Evolutionary conservation across 2,329 filamentous ascomycete genomes (phyloP).

Genomic region (Aspergillus terreus): DNA sequence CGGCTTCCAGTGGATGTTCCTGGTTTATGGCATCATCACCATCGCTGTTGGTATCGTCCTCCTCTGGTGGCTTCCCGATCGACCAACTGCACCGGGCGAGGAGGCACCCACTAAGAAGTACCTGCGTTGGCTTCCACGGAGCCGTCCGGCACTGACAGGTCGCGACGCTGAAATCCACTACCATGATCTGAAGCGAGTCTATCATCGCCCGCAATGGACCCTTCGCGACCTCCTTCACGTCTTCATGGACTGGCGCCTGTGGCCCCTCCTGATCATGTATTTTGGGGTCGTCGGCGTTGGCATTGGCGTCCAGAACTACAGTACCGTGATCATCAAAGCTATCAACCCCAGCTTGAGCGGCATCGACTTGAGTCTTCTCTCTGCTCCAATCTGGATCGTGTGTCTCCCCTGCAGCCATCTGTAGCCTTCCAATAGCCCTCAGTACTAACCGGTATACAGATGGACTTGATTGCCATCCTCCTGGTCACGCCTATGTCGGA

Average conservation of each 20-base stretch:
- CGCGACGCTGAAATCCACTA: slow-evolving; percentile 81
- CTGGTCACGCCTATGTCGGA: slow-evolving; percentile 82
- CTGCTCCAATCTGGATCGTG: slow-evolving; percentile 89
- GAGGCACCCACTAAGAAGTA: slow-evolving; percentile 14
- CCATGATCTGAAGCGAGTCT: slow-evolving; percentile 74
- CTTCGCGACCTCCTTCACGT: slow-evolving; percentile 66
- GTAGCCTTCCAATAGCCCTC: too few species aligned
- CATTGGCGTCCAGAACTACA: slow-evolving; percentile 85
- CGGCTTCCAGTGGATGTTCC: slow-evolving; percentile 70
- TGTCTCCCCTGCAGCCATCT: slow-evolving; percentile 31
- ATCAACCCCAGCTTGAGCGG: slow-evolving; percentile 71
- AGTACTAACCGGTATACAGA: slow-evolving; percentile 43
- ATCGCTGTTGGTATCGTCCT: slow-evolving; percentile 68
- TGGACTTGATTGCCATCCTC: slow-evolving; percentile 84
- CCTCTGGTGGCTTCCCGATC: slow-evolving; percentile 88
- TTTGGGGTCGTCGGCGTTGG: slow-evolving; percentile 92
- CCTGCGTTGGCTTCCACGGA: slow-evolving; percentile 64
- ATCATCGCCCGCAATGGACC: slow-evolving; percentile 71
- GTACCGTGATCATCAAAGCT: slow-evolving; percentile 76
- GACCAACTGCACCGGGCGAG: slow-evolving; percentile 65
- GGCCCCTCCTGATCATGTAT: slow-evolving; percentile 86
- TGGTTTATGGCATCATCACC: slow-evolving; percentile 76
- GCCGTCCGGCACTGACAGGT: slow-evolving; percentile 68
- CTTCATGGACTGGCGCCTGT: slow-evolving; percentile 80
- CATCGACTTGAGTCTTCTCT: slow-evolving; percentile 74